Evolutionary conservation across 1,139 yeast genomes (phyloP), one percentile per base, ranked within the genome.

Genomic region (Yamadazyma trypodendri): DNA sequence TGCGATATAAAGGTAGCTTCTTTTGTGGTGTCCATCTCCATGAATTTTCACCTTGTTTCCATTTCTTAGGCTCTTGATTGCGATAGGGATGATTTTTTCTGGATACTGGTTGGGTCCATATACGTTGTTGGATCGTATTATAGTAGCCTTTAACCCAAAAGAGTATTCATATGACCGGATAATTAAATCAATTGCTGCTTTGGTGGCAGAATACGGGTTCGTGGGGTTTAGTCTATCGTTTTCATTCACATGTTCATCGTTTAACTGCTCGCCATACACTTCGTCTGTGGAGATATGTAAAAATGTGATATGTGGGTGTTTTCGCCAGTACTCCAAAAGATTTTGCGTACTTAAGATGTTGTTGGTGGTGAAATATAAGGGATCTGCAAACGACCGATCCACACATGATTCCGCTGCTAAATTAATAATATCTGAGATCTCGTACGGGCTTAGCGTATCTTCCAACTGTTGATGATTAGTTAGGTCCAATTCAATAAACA

Each of bases 331-430:
- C 51, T 79, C 83, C 12, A 79, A 58, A 21, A 79, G 45, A 25
- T 68, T 72, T 44, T 75, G 80, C 0, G 81, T 72, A 9, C 78
- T 69, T 4, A 74, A 31, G 2, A 75, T 66, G 44, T 79, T 79
- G 37, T 77, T 75, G 14, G 46, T 44, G 12, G 79, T 68, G 51
- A 76, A 77, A 34, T 55, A 57, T n/a, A 61, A 39, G 0, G 82
- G 81, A 32, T 63, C 54, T 3, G 55, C 53, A 44, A 77, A 78
- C 10, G 81, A 76, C 32, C 62, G 62, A 50, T 78, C 84, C 7
- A 79, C 84, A 46, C 74, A 71, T 28, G 80, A 69, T 45, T 77
- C 80, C 4, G 84, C 84, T 0, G 84, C 84, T 48, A 77, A 61
- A 48, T 79, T 74, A 16, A 79, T 49, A 15, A 78, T 61, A 2